Percentiles rank a stretch among this genome's conserved stretches.
Evolutionary conservation across 345 rosid species (phyloP).

Genomic region (Reutealis trisperma): DNA sequence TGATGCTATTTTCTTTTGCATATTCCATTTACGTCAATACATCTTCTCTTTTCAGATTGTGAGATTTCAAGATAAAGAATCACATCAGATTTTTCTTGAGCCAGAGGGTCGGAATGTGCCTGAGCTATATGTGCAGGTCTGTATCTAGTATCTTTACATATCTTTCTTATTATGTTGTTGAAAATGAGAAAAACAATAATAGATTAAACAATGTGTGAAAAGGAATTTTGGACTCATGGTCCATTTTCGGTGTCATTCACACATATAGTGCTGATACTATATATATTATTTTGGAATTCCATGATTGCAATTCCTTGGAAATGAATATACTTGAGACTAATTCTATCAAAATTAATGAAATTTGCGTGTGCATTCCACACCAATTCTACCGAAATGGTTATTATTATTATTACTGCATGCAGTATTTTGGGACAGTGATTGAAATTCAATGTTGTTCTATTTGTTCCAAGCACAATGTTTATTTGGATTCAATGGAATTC

Average conservation of each 20-base stretch:
- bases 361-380: too few relatives aligned
- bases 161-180: background rate
- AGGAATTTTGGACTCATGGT: background rate
- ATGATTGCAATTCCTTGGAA: too few relatives aligned
- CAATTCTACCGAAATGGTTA: too few relatives aligned
- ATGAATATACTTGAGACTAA: too few relatives aligned
- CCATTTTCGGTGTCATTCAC: too few relatives aligned
- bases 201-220: background rate
- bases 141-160: background rate
- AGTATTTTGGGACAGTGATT: background rate
- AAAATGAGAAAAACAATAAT: background rate
- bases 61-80: slow-evolving; percentile 93
- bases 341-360: too few relatives aligned
- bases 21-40: too few relatives aligned
- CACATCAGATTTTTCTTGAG: slow-evolving; percentile 98
- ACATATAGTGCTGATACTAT: too few relatives aligned
- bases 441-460: background rate
- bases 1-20: too few relatives aligned
- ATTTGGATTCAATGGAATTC: background rate
- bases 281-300: too few relatives aligned
- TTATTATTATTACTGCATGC: too few relatives aligned
- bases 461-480: background rate
- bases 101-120: slow-evolving; percentile 97
- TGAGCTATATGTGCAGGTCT: slow-evolving; percentile 95
- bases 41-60: slow-evolving; percentile 61